These are phyloP conservation scores for Boletus sp. DNA, from an alignment of 768 basidiomycete genomes.

Conservation along the genomic window DNA sequence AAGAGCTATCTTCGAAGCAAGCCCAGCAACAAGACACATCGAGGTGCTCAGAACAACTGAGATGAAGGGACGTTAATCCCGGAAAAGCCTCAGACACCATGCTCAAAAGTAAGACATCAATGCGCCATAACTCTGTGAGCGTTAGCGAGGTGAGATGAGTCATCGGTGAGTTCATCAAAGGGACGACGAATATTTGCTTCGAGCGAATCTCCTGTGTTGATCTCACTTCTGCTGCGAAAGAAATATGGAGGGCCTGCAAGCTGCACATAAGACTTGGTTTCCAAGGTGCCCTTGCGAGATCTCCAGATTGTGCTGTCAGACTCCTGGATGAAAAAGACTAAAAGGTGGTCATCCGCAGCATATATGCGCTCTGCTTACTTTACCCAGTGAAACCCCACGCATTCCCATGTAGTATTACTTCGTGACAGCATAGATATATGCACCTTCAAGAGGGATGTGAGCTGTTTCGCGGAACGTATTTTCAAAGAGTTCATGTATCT, in stretches of 20 bases:
- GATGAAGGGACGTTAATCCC: constrained; percentile 44
- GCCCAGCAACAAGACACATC: constrained; percentile 57
- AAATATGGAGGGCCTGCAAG: constrained; percentile 41
- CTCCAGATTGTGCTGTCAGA: constrained; percentile 16
- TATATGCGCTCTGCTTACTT: constrained; percentile 39
- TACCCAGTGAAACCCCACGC: constrained; percentile 43
- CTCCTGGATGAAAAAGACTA: constrained; percentile 14
- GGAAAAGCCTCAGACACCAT: constrained; percentile 49
- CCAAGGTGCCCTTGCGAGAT: constrained; percentile 26
- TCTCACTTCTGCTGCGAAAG: constrained; percentile 43
- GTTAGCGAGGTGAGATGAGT: constrained; percentile 45
- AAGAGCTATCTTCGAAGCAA: constrained; percentile 64
- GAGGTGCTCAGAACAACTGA: constrained; percentile 61
- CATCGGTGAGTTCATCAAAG: constrained; percentile 28
- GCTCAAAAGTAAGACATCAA: constrained; percentile 49
- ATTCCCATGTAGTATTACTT: constrained; percentile 9
- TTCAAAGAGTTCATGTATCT: constrained; percentile 27
- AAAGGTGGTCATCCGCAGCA: neutral
- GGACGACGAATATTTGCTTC: constrained; percentile 32
- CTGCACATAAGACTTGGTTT: constrained; percentile 30
- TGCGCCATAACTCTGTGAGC: constrained; percentile 54
- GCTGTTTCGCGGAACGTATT: constrained; percentile 20
- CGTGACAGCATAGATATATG: constrained; percentile 32
- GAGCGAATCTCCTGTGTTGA: constrained; percentile 43
- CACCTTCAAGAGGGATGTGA: constrained; percentile 31